These are phyloP conservation scores for Yarrowia yakushimensis DNA, from an alignment of 805 yeast species.

Conservation along the genomic window DNA sequence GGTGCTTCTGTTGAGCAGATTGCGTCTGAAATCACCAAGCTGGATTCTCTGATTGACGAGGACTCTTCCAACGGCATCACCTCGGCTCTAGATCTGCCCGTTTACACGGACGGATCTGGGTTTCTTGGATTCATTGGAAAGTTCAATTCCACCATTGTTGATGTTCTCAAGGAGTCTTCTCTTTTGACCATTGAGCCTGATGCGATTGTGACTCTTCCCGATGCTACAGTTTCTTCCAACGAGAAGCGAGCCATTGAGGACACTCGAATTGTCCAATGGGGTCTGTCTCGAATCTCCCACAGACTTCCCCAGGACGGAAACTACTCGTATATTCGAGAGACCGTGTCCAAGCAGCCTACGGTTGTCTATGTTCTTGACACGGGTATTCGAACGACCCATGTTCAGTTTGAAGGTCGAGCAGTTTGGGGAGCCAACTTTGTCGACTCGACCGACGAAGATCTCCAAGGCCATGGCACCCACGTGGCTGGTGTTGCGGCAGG, in stretches of 20 bases:
- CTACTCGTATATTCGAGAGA: constrained; percentile 6
- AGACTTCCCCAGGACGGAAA: background rate
- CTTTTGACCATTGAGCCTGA: constrained; percentile 57
- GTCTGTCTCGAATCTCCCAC: constrained; percentile 75
- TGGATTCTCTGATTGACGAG: constrained; percentile 2
- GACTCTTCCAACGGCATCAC: constrained; percentile 14
- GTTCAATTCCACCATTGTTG: constrained; percentile 17
- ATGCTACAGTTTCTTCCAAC: background rate
- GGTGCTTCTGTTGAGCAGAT: background rate
- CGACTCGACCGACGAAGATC: constrained; percentile 68
- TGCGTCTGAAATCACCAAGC: background rate
- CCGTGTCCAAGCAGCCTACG: constrained; percentile 35
- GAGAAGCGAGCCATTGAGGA: constrained; percentile 47
- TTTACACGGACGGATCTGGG: constrained; percentile 2
- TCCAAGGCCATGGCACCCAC: constrained; percentile 94
- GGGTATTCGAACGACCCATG: constrained; percentile 73
- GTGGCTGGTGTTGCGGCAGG: constrained; percentile 79
- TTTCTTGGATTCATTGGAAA: constrained; percentile 6
- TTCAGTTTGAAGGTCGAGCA: constrained; percentile 81
- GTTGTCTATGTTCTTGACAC: constrained; percentile 88
- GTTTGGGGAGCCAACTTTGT: constrained; percentile 84
- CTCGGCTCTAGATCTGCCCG: background rate
- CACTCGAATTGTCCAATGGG: constrained; percentile 83
- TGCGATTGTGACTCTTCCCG: constrained; percentile 48
- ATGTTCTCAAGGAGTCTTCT: background rate